These are phyloP conservation scores for Diospyros lotus DNA, from an alignment of 148 eudicot genomes.

Conservation along the genomic window DNA sequence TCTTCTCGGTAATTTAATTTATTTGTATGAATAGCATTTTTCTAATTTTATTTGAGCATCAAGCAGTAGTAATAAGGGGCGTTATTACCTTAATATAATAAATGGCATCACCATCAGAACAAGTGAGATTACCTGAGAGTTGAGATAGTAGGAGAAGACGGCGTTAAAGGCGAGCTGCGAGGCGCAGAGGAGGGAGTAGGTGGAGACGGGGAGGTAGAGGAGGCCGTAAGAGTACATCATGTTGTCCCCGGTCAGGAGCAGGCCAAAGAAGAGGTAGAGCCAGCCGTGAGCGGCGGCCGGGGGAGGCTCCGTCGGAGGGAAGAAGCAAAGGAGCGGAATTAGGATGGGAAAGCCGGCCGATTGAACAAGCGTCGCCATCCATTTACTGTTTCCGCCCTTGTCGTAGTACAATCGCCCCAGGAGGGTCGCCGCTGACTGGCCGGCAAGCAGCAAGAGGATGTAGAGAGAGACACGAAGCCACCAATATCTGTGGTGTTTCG, in stretches of 20 bases:
- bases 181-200: conserved; percentile 46
- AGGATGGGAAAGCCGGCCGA: conserved; percentile 43
- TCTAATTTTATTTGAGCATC: too few relatives aligned
- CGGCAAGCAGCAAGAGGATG: conserved; percentile 28
- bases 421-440: conserved; percentile 34
- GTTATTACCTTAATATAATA: too few relatives aligned
- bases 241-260: conserved; percentile 28
- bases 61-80: too few relatives aligned
- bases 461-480: conserved; percentile 32
- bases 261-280: conserved; percentile 31
- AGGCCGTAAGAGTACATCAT: conserved; percentile 44
- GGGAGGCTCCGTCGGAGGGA: conserved; percentile 6
- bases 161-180: conserved; percentile 57
- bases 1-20: too few relatives aligned
- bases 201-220: conserved; percentile 49
- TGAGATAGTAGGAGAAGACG: conserved; percentile 37
- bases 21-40: too few relatives aligned
- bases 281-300: conserved; percentile 13
- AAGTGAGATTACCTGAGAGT: conserved; percentile 19
- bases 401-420: conserved; percentile 40
- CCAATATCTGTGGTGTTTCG: conserved; percentile 22
- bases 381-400: conserved; percentile 52
- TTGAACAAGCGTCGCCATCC: conserved; percentile 51
- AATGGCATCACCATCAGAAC: too few relatives aligned
- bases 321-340: conserved; percentile 17